A percentile compares a stretch with the other conserved stretches of the same genome.
These are phyloP conservation scores for Raphanus sativus DNA, from an alignment of 345 rosid genomes.

Conservation along the genomic window DNA sequence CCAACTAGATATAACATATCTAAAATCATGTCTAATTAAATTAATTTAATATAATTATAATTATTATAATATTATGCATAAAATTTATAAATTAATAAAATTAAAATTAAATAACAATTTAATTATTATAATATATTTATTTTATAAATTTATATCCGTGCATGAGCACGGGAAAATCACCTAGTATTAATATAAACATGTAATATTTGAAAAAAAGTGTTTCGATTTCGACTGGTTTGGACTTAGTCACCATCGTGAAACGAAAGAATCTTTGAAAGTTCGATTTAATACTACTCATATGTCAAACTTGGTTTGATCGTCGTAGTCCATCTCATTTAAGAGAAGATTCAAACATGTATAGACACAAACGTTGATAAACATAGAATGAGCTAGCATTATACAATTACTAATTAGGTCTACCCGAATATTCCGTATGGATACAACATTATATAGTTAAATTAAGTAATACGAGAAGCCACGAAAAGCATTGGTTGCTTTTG, in stretches of 20 bases:
- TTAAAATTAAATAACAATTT: too few species aligned
- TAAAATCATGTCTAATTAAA: too few species aligned
- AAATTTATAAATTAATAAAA: too few species aligned
- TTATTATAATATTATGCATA: too few species aligned
- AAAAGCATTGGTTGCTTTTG: slow-evolving; percentile 1
- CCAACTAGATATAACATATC: too few species aligned
- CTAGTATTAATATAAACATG: neutral
- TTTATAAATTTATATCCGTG: too few species aligned
- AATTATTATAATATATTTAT: too few species aligned
- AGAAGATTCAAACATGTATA: neutral
- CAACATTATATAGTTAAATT: neutral
- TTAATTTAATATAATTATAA: too few species aligned
- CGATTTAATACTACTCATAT: neutral
- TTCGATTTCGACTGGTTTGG: slow-evolving; percentile 1
- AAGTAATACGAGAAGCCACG: slow-evolving; percentile 5
- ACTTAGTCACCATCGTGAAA: slow-evolving; percentile 3
- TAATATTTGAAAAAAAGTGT: slow-evolving; percentile 1
- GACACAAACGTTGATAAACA: neutral
- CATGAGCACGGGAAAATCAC: too few species aligned
- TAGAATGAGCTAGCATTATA: neutral
- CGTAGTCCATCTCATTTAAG: slow-evolving; percentile 6
- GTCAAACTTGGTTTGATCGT: slow-evolving; percentile 24
- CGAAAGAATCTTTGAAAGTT: slow-evolving; percentile 10
- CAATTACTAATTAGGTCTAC: slow-evolving; percentile 7
- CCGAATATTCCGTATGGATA: slow-evolving; percentile 30